Conservation (phyloP, 257 asterid genomes). For the Nicotiana attenuata region DNA sequence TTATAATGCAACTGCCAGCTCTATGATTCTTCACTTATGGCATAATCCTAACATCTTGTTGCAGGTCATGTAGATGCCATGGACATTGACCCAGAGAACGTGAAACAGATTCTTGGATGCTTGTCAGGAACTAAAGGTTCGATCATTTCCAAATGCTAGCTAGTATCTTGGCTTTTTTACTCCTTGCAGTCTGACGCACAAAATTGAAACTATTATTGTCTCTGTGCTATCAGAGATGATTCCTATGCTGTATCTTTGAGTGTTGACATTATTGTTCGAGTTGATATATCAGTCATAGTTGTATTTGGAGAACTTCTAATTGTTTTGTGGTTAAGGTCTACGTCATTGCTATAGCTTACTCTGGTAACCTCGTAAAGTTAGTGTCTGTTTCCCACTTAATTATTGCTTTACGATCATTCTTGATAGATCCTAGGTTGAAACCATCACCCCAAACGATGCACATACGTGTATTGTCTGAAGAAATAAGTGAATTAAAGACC, state of each 20-base stretch:
- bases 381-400: background rate
- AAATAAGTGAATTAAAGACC: background rate
- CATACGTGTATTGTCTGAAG: background rate
- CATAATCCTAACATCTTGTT: conserved; percentile 46
- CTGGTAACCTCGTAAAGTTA: background rate
- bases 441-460: background rate
- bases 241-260: background rate
- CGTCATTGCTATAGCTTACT: background rate
- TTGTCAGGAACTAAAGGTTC: conserved; percentile 79
- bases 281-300: background rate
- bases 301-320: background rate
- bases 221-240: background rate
- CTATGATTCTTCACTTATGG: conserved; percentile 53
- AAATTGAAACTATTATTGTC: too few relatives aligned
- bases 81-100: conserved; percentile 53
- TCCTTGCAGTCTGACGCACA: too few relatives aligned
- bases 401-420: background rate
- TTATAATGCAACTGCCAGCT: conserved; percentile 29
- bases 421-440: background rate
- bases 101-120: conserved; percentile 54
- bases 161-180: too few relatives aligned
- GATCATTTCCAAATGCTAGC: background rate
- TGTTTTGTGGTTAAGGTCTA: background rate
- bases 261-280: background rate
- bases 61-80: conserved; percentile 61